Percentiles rank a stretch among this genome's conserved stretches.
Evolutionary conservation across 2,329 filamentous ascomycete species (phyloP).

Genomic region (Beauveria brongniartii): DNA sequence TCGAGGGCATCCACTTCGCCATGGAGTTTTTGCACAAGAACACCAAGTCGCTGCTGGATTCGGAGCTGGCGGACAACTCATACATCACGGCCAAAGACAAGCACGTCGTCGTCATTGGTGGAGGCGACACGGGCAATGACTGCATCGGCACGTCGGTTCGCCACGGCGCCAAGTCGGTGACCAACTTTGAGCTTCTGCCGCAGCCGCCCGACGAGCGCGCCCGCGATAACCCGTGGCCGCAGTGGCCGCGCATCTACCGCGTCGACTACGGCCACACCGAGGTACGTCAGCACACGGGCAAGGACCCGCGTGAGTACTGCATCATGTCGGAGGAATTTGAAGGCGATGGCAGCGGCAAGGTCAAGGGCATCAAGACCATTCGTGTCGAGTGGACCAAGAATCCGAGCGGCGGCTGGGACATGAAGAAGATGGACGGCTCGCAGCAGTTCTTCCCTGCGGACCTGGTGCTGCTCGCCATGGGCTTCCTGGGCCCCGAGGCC

Average conservation of each 20-base stretch:
- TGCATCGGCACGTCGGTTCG: conserved; percentile 95
- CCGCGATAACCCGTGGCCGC: conserved; percentile 93
- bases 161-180: conserved; percentile 89
- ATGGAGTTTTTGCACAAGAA: conserved; percentile 98
- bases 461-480: conserved; percentile 90
- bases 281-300: conserved; percentile 92
- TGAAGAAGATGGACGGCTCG: conserved; percentile 92
- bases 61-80: conserved; percentile 68
- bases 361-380: conserved; percentile 93
- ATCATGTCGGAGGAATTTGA: conserved; percentile 98
- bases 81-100: conserved; percentile 96
- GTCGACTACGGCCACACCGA: conserved; percentile 97
- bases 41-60: conserved; percentile 95
- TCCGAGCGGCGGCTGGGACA: conserved; percentile 86
- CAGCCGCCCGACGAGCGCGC: conserved; percentile 88
- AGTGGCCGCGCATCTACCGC: conserved; percentile 96
- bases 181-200: conserved; percentile 92
- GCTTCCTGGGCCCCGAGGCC: conserved; percentile 89
- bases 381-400: conserved; percentile 95
- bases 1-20: conserved; percentile 87
- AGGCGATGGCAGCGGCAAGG: conserved; percentile 75
- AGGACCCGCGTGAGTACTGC: conserved; percentile 93
- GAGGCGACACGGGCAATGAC: conserved; percentile 96
- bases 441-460: conserved; percentile 96
- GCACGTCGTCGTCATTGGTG: conserved; percentile 92